Evolutionary conservation across 2,329 filamentous ascomycete species (phyloP).

Genomic region (Exophiala spinifera): DNA sequence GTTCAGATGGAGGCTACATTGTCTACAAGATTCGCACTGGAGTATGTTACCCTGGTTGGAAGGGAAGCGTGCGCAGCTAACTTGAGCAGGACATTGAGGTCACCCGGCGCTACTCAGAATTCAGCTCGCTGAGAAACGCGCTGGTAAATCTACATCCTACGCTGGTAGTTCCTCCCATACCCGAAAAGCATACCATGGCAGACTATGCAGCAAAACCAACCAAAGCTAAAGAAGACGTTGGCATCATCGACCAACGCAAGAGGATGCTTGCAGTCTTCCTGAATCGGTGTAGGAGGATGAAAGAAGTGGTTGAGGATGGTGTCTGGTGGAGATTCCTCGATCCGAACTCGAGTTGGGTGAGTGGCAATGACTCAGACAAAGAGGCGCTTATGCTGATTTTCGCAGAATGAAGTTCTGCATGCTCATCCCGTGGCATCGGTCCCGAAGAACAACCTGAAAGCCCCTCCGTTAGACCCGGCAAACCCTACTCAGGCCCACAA

Average conservation of each 20-base stretch:
- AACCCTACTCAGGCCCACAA: slow-evolving; percentile 83
- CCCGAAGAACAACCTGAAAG: slow-evolving; percentile 89
- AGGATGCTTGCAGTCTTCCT: slow-evolving; percentile 95
- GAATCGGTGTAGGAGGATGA: slow-evolving; percentile 90
- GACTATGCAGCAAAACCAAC: slow-evolving; percentile 98
- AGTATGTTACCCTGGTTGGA: slow-evolving; percentile 50
- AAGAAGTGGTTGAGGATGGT: slow-evolving; percentile 83
- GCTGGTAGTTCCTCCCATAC: slow-evolving; percentile 91
- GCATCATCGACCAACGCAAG: slow-evolving; percentile 94
- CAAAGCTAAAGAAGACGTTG: slow-evolving; percentile 93
- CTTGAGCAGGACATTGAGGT: slow-evolving; percentile 80
- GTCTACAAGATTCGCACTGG: slow-evolving; percentile 96
- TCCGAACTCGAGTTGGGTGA: slow-evolving; percentile 96
- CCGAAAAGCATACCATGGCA: slow-evolving; percentile 97
- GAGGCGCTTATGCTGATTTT: slow-evolving; percentile 21
- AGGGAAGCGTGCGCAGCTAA: background rate
- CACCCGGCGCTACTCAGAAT: slow-evolving; percentile 91
- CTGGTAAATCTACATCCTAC: slow-evolving; percentile 91
- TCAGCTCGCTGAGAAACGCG: slow-evolving; percentile 83
- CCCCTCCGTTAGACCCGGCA: slow-evolving; percentile 91
- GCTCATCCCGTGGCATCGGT: slow-evolving; percentile 87
- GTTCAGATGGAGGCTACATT: slow-evolving; percentile 86
- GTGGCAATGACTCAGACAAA: slow-evolving; percentile 26
- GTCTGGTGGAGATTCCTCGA: slow-evolving; percentile 98
- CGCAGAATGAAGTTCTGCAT: slow-evolving; percentile 86